A percentile compares a stretch with the other conserved stretches of the same genome.
These are phyloP conservation scores for Pseudogymnoascus sp. DNA, from an alignment of 2,329 filamentous ascomycete genomes.

Conservation along the genomic window DNA sequence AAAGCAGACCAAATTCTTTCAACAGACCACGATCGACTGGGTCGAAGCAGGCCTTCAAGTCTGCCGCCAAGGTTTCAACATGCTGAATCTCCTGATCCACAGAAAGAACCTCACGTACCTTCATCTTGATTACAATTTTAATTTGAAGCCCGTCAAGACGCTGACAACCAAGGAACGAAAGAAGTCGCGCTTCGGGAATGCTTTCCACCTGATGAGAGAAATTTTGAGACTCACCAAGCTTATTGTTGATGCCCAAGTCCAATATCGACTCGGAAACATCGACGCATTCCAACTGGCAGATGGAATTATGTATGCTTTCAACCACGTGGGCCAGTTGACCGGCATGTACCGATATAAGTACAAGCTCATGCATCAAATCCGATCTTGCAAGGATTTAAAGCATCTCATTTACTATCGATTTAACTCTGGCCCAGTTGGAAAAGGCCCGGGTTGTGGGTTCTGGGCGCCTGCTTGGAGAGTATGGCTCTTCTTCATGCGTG, in stretches of 20 bases:
- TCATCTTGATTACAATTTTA: slow-evolving; percentile 99
- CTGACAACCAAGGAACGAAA: slow-evolving; percentile 98
- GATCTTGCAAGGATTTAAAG: slow-evolving; percentile 97
- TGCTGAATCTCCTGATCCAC: slow-evolving; percentile 95
- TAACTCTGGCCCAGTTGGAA: slow-evolving; percentile 92
- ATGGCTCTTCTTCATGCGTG: slow-evolving; percentile 98
- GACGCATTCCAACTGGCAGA: slow-evolving; percentile 98
- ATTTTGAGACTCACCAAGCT: slow-evolving; percentile 92
- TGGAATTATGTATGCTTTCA: slow-evolving; percentile 98
- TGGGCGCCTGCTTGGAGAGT: slow-evolving; percentile 98
- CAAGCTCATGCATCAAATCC: slow-evolving; percentile 99
- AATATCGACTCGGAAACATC: slow-evolving; percentile 95
- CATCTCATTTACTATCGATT: slow-evolving; percentile 99
- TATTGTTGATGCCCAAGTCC: slow-evolving; percentile 96
- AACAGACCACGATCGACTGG: slow-evolving; percentile 98
- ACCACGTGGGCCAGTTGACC: slow-evolving; percentile 94
- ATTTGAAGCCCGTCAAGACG: slow-evolving; percentile 97
- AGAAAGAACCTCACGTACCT: slow-evolving; percentile 97
- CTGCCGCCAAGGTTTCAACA: slow-evolving; percentile 97
- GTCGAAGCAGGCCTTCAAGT: slow-evolving; percentile 97
- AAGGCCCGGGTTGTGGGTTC: slow-evolving; percentile 96
- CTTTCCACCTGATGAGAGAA: slow-evolving; percentile 97
- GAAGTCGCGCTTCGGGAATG: slow-evolving; percentile 98
- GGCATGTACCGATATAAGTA: slow-evolving; percentile 99
- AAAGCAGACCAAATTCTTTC: slow-evolving; percentile 98